Evolutionary conservation across 2,329 filamentous ascomycete species (phyloP).

Genomic region (Chaetomium sp.): DNA sequence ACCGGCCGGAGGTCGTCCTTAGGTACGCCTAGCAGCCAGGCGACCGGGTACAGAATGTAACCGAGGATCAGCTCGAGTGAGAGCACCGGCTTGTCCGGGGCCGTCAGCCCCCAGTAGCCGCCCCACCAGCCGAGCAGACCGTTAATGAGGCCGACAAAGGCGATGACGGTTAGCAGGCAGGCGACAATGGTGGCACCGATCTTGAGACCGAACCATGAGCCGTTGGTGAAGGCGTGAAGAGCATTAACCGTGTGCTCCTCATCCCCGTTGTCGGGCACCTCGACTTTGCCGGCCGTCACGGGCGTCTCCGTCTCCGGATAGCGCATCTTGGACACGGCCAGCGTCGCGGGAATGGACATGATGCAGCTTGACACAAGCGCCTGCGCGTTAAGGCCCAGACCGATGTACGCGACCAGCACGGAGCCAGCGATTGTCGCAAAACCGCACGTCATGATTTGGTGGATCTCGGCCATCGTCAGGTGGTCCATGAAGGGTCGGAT

Average conservation of each 20-base stretch:
- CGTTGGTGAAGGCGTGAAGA: conserved; percentile 78
- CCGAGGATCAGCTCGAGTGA: conserved; percentile 70
- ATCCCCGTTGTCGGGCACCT: conserved; percentile 73
- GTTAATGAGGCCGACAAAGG: conserved; percentile 66
- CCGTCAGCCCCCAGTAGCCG: conserved; percentile 64
- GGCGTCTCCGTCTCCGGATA: conserved; percentile 86
- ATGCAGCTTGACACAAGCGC: conserved; percentile 86
- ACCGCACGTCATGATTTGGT: conserved; percentile 88
- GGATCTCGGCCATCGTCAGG: conserved; percentile 79
- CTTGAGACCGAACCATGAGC: conserved; percentile 79
- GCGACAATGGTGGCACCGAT: conserved; percentile 77
- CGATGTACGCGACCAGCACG: conserved; percentile 79
- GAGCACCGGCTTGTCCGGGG: conserved; percentile 47
- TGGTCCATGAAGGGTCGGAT: conserved; percentile 81
- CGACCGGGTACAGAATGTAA: conserved; percentile 70
- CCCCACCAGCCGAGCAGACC: conserved; percentile 81
- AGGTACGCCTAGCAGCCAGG: conserved; percentile 75
- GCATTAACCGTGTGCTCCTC: conserved; percentile 71
- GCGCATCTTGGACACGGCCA: conserved; percentile 83
- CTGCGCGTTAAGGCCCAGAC: conserved; percentile 74
- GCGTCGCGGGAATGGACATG: conserved; percentile 89
- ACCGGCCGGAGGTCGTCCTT: conserved; percentile 62
- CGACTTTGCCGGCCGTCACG: conserved; percentile 71
- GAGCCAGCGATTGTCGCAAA: conserved; percentile 90
- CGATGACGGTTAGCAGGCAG: conserved; percentile 77